These are phyloP conservation scores for Phytophthora cryptogea DNA, from an alignment of 352 stramenopile genomes.

Conservation along the genomic window DNA sequence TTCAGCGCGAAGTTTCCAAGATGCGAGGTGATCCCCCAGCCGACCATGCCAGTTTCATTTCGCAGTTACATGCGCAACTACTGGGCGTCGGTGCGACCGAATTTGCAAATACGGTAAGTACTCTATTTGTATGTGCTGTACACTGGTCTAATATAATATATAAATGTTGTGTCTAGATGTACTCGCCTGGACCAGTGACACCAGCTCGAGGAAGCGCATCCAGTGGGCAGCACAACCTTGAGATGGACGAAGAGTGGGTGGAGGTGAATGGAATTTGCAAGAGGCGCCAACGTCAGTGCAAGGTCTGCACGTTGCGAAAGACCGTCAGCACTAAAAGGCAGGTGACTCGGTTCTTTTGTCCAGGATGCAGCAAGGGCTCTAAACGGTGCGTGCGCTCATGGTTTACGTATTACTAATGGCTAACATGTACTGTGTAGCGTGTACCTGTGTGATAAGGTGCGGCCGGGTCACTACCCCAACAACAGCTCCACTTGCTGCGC, in stretches of 20 bases:
- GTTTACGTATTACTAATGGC: background rate
- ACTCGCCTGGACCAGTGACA: background rate
- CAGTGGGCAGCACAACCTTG: background rate
- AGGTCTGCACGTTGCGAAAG: slow-evolving; percentile 7
- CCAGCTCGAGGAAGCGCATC: background rate
- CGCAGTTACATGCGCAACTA: background rate
- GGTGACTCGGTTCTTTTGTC: slow-evolving; percentile 11
- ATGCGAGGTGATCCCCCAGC: background rate
- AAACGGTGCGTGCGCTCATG: slow-evolving; percentile 7
- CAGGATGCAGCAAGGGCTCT: slow-evolving; percentile 1
- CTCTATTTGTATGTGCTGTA: background rate
- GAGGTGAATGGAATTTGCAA: slow-evolving; percentile 11
- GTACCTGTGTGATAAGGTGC: slow-evolving; percentile 15
- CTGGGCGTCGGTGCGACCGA: background rate
- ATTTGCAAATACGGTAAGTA: slow-evolving; percentile 1
- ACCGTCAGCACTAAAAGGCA: slow-evolving; percentile 1
- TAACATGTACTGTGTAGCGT: background rate
- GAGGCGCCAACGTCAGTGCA: slow-evolving; percentile 2
- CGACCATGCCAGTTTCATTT: background rate
- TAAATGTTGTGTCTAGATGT: background rate
- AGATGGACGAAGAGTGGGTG: slow-evolving; percentile 11
- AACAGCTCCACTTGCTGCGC: slow-evolving; percentile 1
- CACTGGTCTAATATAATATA: background rate
- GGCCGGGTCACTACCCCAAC: background rate
- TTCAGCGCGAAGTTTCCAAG: background rate